phyloP scores from a whole-genome alignment of 2,329 filamentous ascomycete genomes.

The Apiospora arundinis region DNA sequence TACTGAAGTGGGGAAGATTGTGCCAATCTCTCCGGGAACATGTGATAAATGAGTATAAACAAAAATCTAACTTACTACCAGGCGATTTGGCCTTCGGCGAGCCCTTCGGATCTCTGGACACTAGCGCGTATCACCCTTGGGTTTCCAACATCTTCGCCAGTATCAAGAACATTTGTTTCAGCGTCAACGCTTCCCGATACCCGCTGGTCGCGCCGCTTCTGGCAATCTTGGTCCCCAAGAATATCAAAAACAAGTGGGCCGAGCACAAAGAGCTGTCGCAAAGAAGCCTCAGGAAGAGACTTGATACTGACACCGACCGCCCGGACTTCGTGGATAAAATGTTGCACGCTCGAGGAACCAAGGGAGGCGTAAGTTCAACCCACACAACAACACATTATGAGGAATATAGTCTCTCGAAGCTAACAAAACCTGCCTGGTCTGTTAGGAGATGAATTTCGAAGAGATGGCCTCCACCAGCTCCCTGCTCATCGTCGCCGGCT shows the following conservation, averaged over 20 bases:
- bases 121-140: constrained; percentile 21
- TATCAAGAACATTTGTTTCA: background rate
- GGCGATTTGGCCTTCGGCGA: constrained; percentile 16
- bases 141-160: background rate
- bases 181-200: background rate
- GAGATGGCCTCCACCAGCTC: constrained; percentile 33
- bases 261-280: background rate
- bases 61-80: too few species aligned
- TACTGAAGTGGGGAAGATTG: too few species aligned
- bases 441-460: constrained; percentile 29
- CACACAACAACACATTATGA: too few species aligned
- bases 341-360: constrained; percentile 36
- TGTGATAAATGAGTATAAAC: too few species aligned
- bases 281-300: background rate
- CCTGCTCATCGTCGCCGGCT: constrained; percentile 49
- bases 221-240: background rate
- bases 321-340: constrained; percentile 2
- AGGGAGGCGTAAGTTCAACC: background rate
- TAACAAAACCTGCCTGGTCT: background rate
- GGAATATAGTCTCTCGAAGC: too few species aligned
- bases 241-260: background rate
- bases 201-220: background rate
- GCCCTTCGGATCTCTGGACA: constrained; percentile 20
- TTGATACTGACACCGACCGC: constrained; percentile 7
- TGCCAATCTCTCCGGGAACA: too few species aligned